Evolutionary conservation across 2,329 filamentous ascomycete genomes (phyloP), one percentile per base, ranked within the genome.

Genomic region (Tricladium varicosporioides): DNA sequence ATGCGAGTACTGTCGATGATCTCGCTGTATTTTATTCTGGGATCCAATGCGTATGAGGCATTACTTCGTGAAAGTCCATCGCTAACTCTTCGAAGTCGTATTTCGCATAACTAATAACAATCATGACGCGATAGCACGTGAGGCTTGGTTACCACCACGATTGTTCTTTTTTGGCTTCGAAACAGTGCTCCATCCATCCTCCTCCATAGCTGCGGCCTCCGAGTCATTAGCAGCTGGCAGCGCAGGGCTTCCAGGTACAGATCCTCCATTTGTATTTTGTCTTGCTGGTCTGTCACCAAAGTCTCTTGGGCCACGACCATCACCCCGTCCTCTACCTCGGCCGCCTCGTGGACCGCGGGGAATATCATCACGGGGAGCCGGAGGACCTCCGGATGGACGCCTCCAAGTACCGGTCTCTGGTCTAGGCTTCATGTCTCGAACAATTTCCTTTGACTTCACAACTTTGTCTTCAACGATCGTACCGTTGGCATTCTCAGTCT

Each of bases 101-200:
- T 51, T 47, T 53, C 46, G 42, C 54, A 57, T 47, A 59, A 51
- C 51, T 51, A 59, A 51, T 19, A 53, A 50, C 22, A 45, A 55
- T 62, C 62, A 71, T 53, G 69, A 71, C 54, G 68, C 67, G 60
- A 71, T 67, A 27, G 66, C 62, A 48, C 69, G 69, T 19, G 67
- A 63, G 19, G 60, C 60, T 48, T 62, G 57, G 51, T 67, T 70
- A 48, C 69, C 70, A 59, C 69, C 69, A 62, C 70, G 70, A 52
- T 66, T 68, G 48, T 70, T 70, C 60, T 71, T 72, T 60, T 68
- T 71, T 19, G 67, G 66, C 57, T 71, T 72, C 10, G 69, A 69
- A 53, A 85, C 84, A 22, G 81, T 87, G 61, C 82, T 85, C 84
- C 84, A 87, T 63, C 84, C 84, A 69, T 87, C 84, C 40, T 83